Evolutionary conservation across 441 rosid species (phyloP).

Genomic region (Adansonia gregorii): DNA sequence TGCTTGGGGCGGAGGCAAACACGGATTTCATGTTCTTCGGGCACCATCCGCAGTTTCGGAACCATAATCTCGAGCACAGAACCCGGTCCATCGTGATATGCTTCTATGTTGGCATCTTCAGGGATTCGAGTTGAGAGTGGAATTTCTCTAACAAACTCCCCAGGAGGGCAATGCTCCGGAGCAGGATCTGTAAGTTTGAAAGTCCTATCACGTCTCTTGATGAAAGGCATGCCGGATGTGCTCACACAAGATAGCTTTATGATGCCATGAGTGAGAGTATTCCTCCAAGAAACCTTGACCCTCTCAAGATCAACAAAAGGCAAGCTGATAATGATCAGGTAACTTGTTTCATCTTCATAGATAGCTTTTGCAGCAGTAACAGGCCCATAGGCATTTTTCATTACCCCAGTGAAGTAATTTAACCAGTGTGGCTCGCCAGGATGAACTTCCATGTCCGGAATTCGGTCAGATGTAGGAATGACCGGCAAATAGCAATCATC

Average conservation of each 20-base stretch:
- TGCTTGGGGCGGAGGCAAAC: slow-evolving; percentile 69
- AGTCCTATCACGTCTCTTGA: slow-evolving; percentile 62
- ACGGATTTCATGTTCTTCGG: slow-evolving; percentile 71
- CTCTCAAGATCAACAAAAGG: slow-evolving; percentile 70
- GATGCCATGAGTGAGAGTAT: slow-evolving; percentile 57
- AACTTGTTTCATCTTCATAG: slow-evolving; percentile 64
- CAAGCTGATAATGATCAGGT: slow-evolving; percentile 62
- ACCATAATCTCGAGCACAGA: slow-evolving; percentile 67
- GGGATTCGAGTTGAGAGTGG: slow-evolving; percentile 64
- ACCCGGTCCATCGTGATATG: slow-evolving; percentile 63
- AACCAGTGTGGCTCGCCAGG: slow-evolving; percentile 55
- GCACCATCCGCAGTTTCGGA: slow-evolving; percentile 61
- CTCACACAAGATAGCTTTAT: slow-evolving; percentile 63
- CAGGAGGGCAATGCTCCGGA: slow-evolving; percentile 71
- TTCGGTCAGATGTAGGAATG: slow-evolving; percentile 44
- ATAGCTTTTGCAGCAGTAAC: slow-evolving; percentile 68
- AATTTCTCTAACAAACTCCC: slow-evolving; percentile 69
- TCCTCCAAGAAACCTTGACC: slow-evolving; percentile 75
- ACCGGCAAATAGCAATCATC: slow-evolving; percentile 54
- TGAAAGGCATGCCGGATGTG: slow-evolving; percentile 56
- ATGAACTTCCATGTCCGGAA: slow-evolving; percentile 47
- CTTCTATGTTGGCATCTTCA: slow-evolving; percentile 68
- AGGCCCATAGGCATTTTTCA: slow-evolving; percentile 58
- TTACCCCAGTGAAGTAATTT: slow-evolving; percentile 58
- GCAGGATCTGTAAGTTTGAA: slow-evolving; percentile 63